A percentile compares a stretch with the other conserved stretches of the same genome.
These are phyloP conservation scores for Plectosphaerella sp. DNA, from an alignment of 2,329 filamentous ascomycete species.

Conservation along the genomic window DNA sequence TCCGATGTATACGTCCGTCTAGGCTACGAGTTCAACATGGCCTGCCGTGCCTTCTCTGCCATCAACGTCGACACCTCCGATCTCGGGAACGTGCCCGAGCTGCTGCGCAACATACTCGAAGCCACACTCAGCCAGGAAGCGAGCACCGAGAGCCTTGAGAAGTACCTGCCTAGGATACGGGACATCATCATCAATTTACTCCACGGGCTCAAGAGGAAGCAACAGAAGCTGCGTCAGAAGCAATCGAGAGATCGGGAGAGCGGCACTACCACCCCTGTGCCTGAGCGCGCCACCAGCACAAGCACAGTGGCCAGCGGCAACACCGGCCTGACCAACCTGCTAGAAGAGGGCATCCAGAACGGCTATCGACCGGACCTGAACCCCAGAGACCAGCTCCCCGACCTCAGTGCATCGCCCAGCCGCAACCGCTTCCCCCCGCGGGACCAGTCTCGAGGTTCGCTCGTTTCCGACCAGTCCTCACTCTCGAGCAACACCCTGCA, in stretches of 20 bases:
- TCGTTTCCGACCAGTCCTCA: slow-evolving; percentile 58
- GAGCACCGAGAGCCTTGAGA: slow-evolving; percentile 87
- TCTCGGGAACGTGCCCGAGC: slow-evolving; percentile 90
- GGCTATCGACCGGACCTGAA: slow-evolving; percentile 38
- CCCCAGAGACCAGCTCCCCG: slow-evolving; percentile 12
- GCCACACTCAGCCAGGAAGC: slow-evolving; percentile 96
- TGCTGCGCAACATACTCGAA: slow-evolving; percentile 85
- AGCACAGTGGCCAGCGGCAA: slow-evolving; percentile 54
- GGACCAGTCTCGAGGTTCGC: slow-evolving; percentile 47
- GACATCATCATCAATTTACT: slow-evolving; percentile 98
- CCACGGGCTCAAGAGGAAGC: slow-evolving; percentile 94
- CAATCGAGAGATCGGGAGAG: slow-evolving; percentile 54
- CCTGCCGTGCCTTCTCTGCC: slow-evolving; percentile 90
- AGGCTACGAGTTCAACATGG: slow-evolving; percentile 99
- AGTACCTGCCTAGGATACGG: slow-evolving; percentile 87
- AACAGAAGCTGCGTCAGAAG: slow-evolving; percentile 74
- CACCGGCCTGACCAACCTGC: slow-evolving; percentile 52
- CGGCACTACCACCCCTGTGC: slow-evolving; percentile 28
- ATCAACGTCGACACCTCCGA: slow-evolving; percentile 96
- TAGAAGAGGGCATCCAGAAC: slow-evolving; percentile 56
- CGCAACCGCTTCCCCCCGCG: slow-evolving; percentile 41
- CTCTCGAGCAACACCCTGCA: slow-evolving; percentile 74
- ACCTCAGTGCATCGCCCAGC: slow-evolving; percentile 37
- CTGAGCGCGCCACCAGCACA: slow-evolving; percentile 52
- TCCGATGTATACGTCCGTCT: slow-evolving; percentile 97